phyloP scores from a whole-genome alignment of 2,329 filamentous ascomycete genomes.

The Blastomyces percursus region DNA sequence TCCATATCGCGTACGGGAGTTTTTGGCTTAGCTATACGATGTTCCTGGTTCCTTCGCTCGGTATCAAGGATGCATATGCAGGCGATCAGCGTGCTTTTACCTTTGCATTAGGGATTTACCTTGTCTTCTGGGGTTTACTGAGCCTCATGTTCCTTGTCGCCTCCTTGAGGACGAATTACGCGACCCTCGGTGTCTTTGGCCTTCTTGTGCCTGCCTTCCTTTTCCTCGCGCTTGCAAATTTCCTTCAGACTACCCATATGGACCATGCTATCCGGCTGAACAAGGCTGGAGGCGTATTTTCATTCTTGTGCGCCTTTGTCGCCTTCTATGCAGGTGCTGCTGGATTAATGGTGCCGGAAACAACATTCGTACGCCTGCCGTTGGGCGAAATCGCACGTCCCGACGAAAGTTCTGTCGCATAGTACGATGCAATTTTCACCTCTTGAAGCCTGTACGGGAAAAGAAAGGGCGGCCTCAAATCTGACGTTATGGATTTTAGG shows the following conservation, averaged over 20 bases:
- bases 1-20: slow-evolving; percentile 50
- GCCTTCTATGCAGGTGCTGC: slow-evolving; percentile 35
- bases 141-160: slow-evolving; percentile 46
- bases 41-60: slow-evolving; percentile 43
- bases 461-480: background rate
- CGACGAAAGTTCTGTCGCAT: background rate
- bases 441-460: background rate
- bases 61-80: slow-evolving; percentile 39
- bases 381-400: slow-evolving; percentile 26
- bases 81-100: slow-evolving; percentile 34
- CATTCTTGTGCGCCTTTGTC: slow-evolving; percentile 27
- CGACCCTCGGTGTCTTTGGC: slow-evolving; percentile 48
- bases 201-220: slow-evolving; percentile 50
- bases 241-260: slow-evolving; percentile 32
- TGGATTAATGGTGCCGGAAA: slow-evolving; percentile 34
- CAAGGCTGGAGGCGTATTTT: slow-evolving; percentile 32
- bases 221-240: slow-evolving; percentile 45
- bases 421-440: background rate
- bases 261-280: slow-evolving; percentile 37
- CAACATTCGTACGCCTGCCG: slow-evolving; percentile 34
- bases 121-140: slow-evolving; percentile 52
- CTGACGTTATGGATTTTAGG: background rate
- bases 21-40: slow-evolving; percentile 53
- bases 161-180: slow-evolving; percentile 48
- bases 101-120: slow-evolving; percentile 46